phyloP scores from a whole-genome alignment of 192 early-diverging fungal species.

The Podila epicladia region DNA sequence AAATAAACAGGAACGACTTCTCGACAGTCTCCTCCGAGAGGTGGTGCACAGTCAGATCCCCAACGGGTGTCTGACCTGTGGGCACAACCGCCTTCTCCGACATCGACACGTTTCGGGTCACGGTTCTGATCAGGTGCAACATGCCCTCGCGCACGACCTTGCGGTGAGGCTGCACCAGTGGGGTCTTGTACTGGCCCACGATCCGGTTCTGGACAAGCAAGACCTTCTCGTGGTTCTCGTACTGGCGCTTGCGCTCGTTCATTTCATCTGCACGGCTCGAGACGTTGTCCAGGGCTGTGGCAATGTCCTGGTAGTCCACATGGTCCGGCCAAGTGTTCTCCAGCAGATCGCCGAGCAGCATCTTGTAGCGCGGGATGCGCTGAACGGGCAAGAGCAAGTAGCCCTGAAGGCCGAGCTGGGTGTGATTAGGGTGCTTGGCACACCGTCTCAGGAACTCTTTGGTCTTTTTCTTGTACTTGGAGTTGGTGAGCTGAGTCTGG shows the following conservation, averaged over 20 bases:
- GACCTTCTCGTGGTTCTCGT: constrained; percentile 65
- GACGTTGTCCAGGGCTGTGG: constrained; percentile 70
- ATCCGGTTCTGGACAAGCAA: constrained; percentile 58
- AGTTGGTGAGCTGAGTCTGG: constrained; percentile 37
- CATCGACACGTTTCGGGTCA: constrained; percentile 52
- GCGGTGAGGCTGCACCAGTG: constrained; percentile 61
- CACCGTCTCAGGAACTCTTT: constrained; percentile 54
- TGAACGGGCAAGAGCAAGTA: constrained; percentile 91
- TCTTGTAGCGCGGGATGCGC: constrained; percentile 88
- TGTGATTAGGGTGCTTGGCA: constrained; percentile 67
- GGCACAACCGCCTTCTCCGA: constrained; percentile 13
- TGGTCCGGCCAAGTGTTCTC: constrained; percentile 74
- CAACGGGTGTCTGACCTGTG: neutral
- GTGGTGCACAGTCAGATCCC: constrained; percentile 33
- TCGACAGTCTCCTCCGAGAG: constrained; percentile 56
- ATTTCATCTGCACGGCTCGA: constrained; percentile 74
- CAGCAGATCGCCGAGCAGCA: constrained; percentile 81
- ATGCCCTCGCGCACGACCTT: constrained; percentile 60
- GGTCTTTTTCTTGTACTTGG: constrained; percentile 52
- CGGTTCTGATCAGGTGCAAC: constrained; percentile 54
- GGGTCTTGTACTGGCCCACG: constrained; percentile 50
- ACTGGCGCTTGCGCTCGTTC: constrained; percentile 87
- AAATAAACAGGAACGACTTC: constrained; percentile 58
- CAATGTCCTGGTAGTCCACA: constrained; percentile 74
- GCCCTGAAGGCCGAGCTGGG: constrained; percentile 84